Conservation (phyloP, 352 stramenopile genomes). For the Phytophthora quininea region DNA sequence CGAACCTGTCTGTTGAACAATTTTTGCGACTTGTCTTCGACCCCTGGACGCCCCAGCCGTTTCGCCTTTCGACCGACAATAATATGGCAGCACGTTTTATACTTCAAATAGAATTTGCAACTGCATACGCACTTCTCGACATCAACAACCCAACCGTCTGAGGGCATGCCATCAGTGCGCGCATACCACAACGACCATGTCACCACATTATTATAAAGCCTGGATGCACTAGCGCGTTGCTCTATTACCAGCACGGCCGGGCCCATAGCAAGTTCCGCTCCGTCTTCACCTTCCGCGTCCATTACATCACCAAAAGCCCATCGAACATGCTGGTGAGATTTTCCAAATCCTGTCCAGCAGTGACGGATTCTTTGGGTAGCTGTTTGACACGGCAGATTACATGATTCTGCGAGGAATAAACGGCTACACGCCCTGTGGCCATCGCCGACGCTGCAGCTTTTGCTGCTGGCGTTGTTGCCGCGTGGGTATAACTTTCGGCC, state of each 20-base stretch:
- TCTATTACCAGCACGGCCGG: constrained; percentile 5
- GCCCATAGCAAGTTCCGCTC: neutral
- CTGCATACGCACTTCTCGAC: constrained; percentile 9
- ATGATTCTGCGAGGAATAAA: neutral
- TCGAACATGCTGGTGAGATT: neutral
- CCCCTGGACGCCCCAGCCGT: neutral
- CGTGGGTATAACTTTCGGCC: neutral
- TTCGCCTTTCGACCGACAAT: constrained; percentile 9
- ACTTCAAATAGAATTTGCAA: constrained; percentile 14
- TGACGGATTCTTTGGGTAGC: neutral
- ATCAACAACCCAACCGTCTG: constrained; percentile 12
- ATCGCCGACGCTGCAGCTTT: constrained; percentile 10
- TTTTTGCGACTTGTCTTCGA: constrained; percentile 5
- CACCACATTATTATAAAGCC: constrained; percentile 12
- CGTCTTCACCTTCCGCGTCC: neutral
- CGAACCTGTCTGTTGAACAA: constrained; percentile 6
- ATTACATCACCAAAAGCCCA: neutral
- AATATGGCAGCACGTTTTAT: constrained; percentile 17
- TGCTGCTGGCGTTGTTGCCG: neutral
- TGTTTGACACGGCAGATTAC: constrained; percentile 8
- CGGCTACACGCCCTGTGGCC: neutral
- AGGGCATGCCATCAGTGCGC: neutral
- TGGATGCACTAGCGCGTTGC: constrained; percentile 1
- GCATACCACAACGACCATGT: constrained; percentile 14
- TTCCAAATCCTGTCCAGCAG: neutral